Base-by-base conservation (phyloP, 257 asterid species). In the Petrea volubilis region DNA sequence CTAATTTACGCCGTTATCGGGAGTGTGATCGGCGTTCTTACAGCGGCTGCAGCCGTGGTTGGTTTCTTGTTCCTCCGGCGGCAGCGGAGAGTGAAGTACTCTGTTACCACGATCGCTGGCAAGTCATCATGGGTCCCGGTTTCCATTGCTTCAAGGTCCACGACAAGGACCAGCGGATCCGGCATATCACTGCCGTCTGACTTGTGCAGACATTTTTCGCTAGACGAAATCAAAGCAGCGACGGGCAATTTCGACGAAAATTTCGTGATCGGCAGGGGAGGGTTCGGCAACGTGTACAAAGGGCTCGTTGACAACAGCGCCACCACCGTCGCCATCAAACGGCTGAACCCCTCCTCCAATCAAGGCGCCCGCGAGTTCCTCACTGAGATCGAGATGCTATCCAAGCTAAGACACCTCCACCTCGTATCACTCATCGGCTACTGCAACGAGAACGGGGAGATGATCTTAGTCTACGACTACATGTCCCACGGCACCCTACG, bases 381-480 rank as follows among this genome's bases (percentile, higher is more conserved):
- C 31, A 90, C 96, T 0, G 96, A 90, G 59, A 90, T 90, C 76
- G 74, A 79, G 33, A 82, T 81, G 91, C 31, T 90, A 4, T 90
- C 95, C 0, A 84, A 81, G 52, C 80, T 87, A 1, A 67, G 96
- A 18, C 89, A 90, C 83, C 38, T 73, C 10, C 92, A 90, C 69
- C 36, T 90, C 12, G 96, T 90, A 1, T 82, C 95, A 0, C 70
- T 90, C 21, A 86, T 90, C 38, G 95, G 96, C 24, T 87, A 90
- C 52, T 86, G 88, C 33, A 87, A 82, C 29, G 86, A 84, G n/a
- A 61, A 63, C 0, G 79, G 79, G 0, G 95, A 90, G 73, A 90
- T 87, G 96, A 86, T 90, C 67, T 56, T 90, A 44, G 88, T 90
- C 18, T 90, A 90, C 41, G 96, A 90, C 15, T 84, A 86, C 85